Evolutionary conservation across 192 early-diverging fungal species (phyloP).

Genomic region (Mortierella claussenii): DNA sequence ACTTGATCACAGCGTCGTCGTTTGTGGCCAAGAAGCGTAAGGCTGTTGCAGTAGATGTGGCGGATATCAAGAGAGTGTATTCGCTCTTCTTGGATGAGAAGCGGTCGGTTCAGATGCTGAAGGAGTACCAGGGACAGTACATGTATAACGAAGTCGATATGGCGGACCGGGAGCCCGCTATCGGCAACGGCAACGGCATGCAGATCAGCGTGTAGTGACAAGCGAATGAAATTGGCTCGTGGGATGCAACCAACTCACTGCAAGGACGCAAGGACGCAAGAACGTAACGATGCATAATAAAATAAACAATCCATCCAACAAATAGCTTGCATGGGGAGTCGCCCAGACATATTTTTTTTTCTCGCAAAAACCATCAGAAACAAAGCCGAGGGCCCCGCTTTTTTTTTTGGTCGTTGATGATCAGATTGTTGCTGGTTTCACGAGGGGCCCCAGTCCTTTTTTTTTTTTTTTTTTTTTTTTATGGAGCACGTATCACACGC

Average conservation of each 20-base stretch:
- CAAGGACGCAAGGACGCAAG: too few species aligned
- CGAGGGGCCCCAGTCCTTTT: too few species aligned
- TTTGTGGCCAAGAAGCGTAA: conserved; percentile 92
- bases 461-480: too few species aligned
- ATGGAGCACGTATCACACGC: too few species aligned
- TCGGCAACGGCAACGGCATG: conserved; percentile 19
- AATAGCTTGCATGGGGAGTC: too few species aligned
- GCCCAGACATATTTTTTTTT: too few species aligned
- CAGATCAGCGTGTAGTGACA: conserved; percentile 2
- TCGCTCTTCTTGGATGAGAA: conserved; percentile 96
- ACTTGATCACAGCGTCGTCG: conserved; percentile 95
- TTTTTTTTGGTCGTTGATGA: too few species aligned
- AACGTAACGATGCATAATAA: too few species aligned
- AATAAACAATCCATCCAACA: too few species aligned
- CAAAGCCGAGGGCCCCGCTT: too few species aligned
- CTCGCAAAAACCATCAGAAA: too few species aligned
- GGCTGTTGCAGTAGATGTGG: conserved; percentile 90
- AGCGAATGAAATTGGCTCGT: neutral
- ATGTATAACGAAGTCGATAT: conserved; percentile 82
- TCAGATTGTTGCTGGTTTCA: too few species aligned
- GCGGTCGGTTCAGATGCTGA: conserved; percentile 94
- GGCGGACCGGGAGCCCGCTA: conserved; percentile 49
- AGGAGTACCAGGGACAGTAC: conserved; percentile 94
- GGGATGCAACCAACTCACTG: neutral
- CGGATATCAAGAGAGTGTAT: conserved; percentile 95